phyloP scores from a whole-genome alignment of 2,329 filamentous ascomycete genomes.

The Fusarium armeniacum region DNA sequence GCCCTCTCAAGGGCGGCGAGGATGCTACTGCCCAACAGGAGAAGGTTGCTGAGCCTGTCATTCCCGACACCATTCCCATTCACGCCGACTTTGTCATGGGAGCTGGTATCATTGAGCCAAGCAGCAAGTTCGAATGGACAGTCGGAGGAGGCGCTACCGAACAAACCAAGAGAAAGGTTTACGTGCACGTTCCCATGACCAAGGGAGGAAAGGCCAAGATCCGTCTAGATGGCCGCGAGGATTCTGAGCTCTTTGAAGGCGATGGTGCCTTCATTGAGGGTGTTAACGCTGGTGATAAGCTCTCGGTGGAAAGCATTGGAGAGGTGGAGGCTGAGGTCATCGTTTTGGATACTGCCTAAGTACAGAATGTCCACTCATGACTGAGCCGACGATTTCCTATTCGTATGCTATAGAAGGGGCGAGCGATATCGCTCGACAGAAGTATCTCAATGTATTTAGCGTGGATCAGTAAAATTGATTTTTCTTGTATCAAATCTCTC shows the following conservation, averaged over 20 bases:
- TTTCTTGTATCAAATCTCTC: background rate
- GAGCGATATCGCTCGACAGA: conserved; percentile 6
- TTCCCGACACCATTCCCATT: conserved; percentile 81
- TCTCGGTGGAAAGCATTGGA: conserved; percentile 76
- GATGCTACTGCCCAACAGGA: conserved; percentile 74
- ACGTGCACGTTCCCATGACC: conserved; percentile 85
- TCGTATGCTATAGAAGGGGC: conserved; percentile 5
- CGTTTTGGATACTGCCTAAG: conserved; percentile 73
- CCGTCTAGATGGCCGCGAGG: conserved; percentile 74
- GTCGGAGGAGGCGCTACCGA: conserved; percentile 72
- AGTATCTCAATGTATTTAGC: conserved; percentile 34
- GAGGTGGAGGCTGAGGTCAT: conserved; percentile 78
- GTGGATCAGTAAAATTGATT: conserved; percentile 17
- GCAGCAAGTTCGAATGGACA: conserved; percentile 77
- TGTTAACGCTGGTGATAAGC: conserved; percentile 73
- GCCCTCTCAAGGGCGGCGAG: conserved; percentile 76
- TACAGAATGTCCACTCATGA: background rate
- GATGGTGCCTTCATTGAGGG: conserved; percentile 83
- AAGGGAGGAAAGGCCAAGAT: conserved; percentile 81
- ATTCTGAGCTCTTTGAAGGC: conserved; percentile 76
- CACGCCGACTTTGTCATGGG: conserved; percentile 89
- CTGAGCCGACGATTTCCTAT: conserved; percentile 5
- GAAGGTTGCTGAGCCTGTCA: conserved; percentile 70
- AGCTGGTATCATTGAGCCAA: conserved; percentile 78
- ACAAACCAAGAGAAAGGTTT: conserved; percentile 77